Percentiles rank a stretch among this genome's conserved stretches.
These are phyloP conservation scores for Pseudonitzschia delicatissima DNA, from an alignment of 108 stramenopile species.

Conservation along the genomic window DNA sequence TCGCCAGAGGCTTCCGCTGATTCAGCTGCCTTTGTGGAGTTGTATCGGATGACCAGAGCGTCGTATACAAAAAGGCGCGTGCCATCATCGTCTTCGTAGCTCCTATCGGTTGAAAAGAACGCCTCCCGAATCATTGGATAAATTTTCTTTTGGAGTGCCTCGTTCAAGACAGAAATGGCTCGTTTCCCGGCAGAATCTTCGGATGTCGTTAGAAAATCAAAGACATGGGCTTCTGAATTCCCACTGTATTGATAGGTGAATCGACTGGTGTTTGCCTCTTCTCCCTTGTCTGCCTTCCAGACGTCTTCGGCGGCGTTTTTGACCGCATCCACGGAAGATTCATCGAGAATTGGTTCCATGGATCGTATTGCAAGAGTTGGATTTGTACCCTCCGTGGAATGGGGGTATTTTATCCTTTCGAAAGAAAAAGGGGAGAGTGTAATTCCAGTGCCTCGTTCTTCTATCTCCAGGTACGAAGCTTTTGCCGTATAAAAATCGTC, in stretches of 20 bases:
- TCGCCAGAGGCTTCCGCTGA: background rate
- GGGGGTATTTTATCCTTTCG: too few species aligned
- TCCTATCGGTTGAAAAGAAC: slow-evolving; percentile 17
- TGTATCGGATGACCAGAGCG: slow-evolving; percentile 67
- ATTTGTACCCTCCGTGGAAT: too few species aligned
- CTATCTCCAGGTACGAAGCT: background rate
- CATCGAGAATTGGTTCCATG: background rate
- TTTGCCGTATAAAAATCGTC: slow-evolving; percentile 4
- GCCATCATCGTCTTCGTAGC: slow-evolving; percentile 6
- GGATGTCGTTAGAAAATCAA: slow-evolving; percentile 24
- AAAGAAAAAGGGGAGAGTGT: background rate
- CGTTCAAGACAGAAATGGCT: slow-evolving; percentile 22
- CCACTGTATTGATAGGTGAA: slow-evolving; percentile 42
- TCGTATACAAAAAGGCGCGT: slow-evolving; percentile 51
- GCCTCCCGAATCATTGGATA: slow-evolving; percentile 61
- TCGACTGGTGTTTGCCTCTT: background rate
- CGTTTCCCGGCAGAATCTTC: background rate
- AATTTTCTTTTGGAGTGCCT: slow-evolving; percentile 31
- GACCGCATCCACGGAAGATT: background rate
- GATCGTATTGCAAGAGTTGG: slow-evolving; percentile 1
- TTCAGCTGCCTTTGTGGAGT: slow-evolving; percentile 50
- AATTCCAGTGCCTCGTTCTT: background rate
- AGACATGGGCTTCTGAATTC: slow-evolving; percentile 46
- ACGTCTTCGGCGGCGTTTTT: background rate
- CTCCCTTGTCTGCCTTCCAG: background rate